phyloP scores from a whole-genome alignment of 257 asterid genomes.

The Solanum chilense region DNA sequence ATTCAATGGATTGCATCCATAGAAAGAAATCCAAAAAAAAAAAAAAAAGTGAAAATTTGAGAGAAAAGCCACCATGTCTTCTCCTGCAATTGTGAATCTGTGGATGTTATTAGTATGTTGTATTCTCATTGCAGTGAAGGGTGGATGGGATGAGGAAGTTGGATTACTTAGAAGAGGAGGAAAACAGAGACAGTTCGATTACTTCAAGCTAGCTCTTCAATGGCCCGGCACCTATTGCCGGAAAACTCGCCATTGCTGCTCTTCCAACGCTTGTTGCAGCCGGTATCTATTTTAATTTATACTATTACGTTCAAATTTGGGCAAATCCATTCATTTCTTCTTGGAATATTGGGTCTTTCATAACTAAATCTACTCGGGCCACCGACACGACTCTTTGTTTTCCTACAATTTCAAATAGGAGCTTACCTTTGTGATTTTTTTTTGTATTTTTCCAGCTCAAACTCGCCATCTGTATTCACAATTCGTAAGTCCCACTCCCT shows the following conservation, averaged over 20 bases:
- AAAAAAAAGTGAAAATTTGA: not conserved
- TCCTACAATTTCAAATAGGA: not conserved
- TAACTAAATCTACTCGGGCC: not conserved
- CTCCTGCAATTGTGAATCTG: conserved; percentile 14
- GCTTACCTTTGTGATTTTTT: conserved; percentile 4
- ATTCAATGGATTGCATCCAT: not conserved
- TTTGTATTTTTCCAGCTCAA: conserved; percentile 44
- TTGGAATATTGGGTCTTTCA: not conserved
- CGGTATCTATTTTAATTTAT: conserved; percentile 27
- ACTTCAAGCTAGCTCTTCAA: conserved; percentile 63
- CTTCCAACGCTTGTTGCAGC: conserved; percentile 61
- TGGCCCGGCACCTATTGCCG: conserved; percentile 85
- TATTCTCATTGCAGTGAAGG: conserved; percentile 14
- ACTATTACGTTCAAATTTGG: not conserved
- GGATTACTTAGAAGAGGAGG: conserved; percentile 7
- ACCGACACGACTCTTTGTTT: not conserved
- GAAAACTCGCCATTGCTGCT: conserved; percentile 45
- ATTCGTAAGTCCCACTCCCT: conserved; percentile 51
- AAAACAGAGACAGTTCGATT: conserved; percentile 67
- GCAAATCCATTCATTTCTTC: not conserved
- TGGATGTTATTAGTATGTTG: conserved; percentile 15
- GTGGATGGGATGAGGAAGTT: conserved; percentile 10
- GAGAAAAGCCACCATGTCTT: conserved; percentile 29
- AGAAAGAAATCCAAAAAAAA: not conserved
- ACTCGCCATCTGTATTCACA: conserved; percentile 54